Base-by-base conservation (phyloP, 768 basidiomycete species). In the Serendipita sp. region DNA sequence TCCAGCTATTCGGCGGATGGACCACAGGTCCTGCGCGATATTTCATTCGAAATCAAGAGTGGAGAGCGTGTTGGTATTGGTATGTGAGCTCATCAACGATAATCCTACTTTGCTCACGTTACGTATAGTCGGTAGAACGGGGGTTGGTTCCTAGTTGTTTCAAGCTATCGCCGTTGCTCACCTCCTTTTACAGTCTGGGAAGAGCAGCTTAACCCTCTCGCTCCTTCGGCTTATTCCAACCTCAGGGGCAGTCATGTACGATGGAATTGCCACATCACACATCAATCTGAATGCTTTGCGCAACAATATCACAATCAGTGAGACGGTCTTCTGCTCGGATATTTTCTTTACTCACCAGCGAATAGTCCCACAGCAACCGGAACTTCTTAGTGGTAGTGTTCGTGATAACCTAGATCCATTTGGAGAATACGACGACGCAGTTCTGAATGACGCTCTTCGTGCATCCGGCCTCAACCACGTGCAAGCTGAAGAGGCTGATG, bases 321-420 rank as follows among this genome's bases (percentile, higher is more conserved):
- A n/a, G 18, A 13, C 41, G 13, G 5, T 13, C 13, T 41, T 5
- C 13, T 18, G 63, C 8, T 69, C 28, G 47, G 54, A 62, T 45
- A 11, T 0, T 62, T 1, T 7, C 32, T 54, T 46, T 53, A 3
- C 11, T 35, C 53, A 28, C 15, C 11, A 16, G 24, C 8, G 13
- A 44, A n/a, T 28, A 68, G 71, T 82, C 38, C 80, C 80, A 2
- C 80, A 54, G 28, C 64, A 78, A 76, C 79, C 80, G 41, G 79
- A 82, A 60, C 72, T 85, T 0, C 71, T 84, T 35, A 79, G 78
- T 44, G 84, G 84, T 3, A 79, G 79, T 2, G 72, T 85, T 24
- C 78, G 84, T 35, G 75, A 75, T 63, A 85, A 84, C 68, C 72
- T 85, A n/a, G 84, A 85, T 69, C 84, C 83, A 0, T 85, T 83